A percentile compares a stretch with the other conserved stretches of the same genome.
Conservation (phyloP, 305 asterid species). For the Ilex paraguariensis region DNA sequence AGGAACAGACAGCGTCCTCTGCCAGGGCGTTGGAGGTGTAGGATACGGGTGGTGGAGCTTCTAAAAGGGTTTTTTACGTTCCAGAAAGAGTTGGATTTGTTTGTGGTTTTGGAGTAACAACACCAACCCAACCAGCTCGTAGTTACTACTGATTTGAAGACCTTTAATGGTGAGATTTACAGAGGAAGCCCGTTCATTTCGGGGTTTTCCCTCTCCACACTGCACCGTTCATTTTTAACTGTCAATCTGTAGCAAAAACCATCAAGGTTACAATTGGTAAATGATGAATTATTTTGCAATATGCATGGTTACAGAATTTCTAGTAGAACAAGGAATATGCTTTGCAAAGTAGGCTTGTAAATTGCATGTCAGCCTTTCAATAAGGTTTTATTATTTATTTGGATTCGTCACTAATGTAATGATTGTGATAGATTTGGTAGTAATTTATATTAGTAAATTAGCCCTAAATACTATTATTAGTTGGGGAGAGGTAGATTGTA, state of each 20-base stretch:
- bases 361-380: too few species aligned
- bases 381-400: too few species aligned
- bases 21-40: conserved; percentile 34
- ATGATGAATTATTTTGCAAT: too few species aligned
- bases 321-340: too few species aligned
- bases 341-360: too few species aligned
- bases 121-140: conserved; percentile 20
- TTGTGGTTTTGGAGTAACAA: neutral
- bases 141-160: conserved; percentile 13
- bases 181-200: conserved; percentile 28
- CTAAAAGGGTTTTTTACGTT: neutral
- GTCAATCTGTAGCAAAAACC: neutral
- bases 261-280: too few species aligned
- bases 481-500: too few species aligned
- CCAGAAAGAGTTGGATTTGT: neutral
- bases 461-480: too few species aligned
- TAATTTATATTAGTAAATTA: too few species aligned
- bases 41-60: neutral
- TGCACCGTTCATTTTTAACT: conserved; percentile 39
- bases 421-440: too few species aligned
- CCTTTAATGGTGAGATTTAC: conserved; percentile 21
- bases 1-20: conserved; percentile 35
- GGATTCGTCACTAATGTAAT: too few species aligned
- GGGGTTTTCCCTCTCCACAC: conserved; percentile 12
- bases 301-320: too few species aligned